These are phyloP conservation scores for Iodosphaeria phyllophila DNA, from an alignment of 2,329 filamentous ascomycete species.

Conservation along the genomic window DNA sequence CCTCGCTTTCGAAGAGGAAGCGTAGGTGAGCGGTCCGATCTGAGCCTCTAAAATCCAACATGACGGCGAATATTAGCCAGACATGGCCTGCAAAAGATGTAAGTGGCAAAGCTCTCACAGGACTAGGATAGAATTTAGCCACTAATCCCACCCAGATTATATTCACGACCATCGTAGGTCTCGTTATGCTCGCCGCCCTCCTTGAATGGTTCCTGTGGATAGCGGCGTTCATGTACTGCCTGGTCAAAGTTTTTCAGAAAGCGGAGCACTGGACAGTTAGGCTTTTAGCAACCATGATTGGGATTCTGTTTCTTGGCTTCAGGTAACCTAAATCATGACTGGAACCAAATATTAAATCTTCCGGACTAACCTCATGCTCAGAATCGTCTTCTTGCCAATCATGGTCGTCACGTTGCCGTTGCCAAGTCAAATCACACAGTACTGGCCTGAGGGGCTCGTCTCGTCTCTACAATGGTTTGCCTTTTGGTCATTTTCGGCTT, in stretches of 20 bases:
- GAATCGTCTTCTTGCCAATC: conserved; percentile 72
- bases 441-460: conserved; percentile 56
- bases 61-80: conserved; percentile 20
- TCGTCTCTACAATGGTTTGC: conserved; percentile 76
- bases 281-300: conserved; percentile 58
- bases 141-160: conserved; percentile 52
- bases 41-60: conserved; percentile 9
- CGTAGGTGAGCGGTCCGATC: too few relatives aligned
- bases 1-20: too few relatives aligned
- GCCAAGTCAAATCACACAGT: conserved; percentile 48
- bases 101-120: conserved; percentile 6
- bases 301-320: conserved; percentile 52
- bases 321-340: conserved; percentile 32
- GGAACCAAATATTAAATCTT: background rate
- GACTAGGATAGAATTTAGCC: background rate
- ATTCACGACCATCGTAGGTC: conserved; percentile 64
- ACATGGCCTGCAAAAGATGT: conserved; percentile 34
- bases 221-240: conserved; percentile 81
- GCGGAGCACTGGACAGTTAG: conserved; percentile 75
- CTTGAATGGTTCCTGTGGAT: conserved; percentile 94
- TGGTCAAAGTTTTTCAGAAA: conserved; percentile 75
- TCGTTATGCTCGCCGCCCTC: conserved; percentile 66
- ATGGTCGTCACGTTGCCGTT: conserved; percentile 88
- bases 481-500: conserved; percentile 77
- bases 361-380: conserved; percentile 14